Conservation (phyloP, 2,329 filamentous ascomycete species). For the Epichloe bromicola region DNA sequence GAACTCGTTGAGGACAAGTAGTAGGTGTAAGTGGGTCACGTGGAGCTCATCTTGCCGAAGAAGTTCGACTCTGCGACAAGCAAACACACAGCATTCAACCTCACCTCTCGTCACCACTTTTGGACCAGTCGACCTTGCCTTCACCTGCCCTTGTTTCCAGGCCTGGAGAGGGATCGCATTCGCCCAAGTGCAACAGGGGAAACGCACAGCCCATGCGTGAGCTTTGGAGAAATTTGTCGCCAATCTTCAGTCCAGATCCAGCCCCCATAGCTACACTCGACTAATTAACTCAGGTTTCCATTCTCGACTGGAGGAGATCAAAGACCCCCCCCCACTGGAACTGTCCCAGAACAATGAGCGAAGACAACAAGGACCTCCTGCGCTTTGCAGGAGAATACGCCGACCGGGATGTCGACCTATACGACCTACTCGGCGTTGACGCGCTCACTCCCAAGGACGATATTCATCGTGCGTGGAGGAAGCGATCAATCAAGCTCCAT, state of each 20-base stretch:
- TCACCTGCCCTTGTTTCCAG: no score
- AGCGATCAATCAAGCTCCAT: constrained; percentile 79
- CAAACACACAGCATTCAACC: neutral
- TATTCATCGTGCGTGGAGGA: constrained; percentile 73
- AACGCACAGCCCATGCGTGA: no score
- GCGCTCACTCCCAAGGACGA: constrained; percentile 54
- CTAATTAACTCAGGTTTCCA: no score
- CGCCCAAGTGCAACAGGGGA: no score
- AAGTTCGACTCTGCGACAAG: neutral
- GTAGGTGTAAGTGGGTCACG: constrained; percentile 1
- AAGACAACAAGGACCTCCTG: constrained; percentile 35
- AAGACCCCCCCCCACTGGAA: neutral
- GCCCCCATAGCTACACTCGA: no score
- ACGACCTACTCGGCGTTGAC: constrained; percentile 58
- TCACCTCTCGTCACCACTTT: no score
- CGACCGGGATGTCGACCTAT: constrained; percentile 57
- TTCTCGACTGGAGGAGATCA: no score
- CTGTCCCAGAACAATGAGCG: constrained; percentile 15
- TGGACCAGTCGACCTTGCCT: no score
- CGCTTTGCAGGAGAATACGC: constrained; percentile 46
- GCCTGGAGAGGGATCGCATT: no score
- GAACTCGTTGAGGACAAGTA: neutral
- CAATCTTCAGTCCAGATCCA: no score
- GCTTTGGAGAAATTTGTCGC: no score
- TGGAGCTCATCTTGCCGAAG: neutral